These are phyloP conservation scores for Halophytophthora polymorphica DNA, from an alignment of 352 stramenopile species.

Conservation along the genomic window DNA sequence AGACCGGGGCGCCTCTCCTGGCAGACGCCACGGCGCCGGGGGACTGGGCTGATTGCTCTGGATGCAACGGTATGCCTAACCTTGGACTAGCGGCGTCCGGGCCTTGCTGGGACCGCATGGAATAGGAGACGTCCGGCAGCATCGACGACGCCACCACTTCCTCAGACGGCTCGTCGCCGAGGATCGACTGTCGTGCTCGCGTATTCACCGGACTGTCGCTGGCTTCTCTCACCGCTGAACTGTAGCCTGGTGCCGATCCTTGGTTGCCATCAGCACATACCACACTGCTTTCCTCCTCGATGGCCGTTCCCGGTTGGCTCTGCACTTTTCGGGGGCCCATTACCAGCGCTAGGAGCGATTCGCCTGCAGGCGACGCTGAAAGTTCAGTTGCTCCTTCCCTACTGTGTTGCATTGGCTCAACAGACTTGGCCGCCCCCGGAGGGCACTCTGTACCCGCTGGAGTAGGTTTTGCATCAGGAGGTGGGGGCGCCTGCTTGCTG, in stretches of 20 bases:
- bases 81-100: not conserved
- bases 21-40: not conserved
- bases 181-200: conserved; percentile 18
- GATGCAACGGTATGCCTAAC: conserved; percentile 6
- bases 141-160: conserved; percentile 13
- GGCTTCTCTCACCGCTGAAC: not conserved
- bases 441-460: not conserved
- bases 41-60: conserved; percentile 9
- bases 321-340: too few relatives aligned
- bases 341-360: conserved; percentile 17
- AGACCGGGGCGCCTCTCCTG: conserved; percentile 6
- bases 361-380: not conserved
- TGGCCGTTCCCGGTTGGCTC: too few relatives aligned
- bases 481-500: conserved; percentile 9
- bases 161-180: conserved; percentile 17
- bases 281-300: too few relatives aligned
- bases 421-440: not conserved
- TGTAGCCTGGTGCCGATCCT: conserved; percentile 1
- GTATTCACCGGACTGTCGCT: conserved; percentile 12
- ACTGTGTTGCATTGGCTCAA: not conserved
- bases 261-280: too few relatives aligned
- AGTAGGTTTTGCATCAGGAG: conserved; percentile 1
- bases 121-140: conserved; percentile 30
- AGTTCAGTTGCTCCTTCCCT: too few relatives aligned
- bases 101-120: conserved; percentile 16